A percentile compares a stretch with the other conserved stretches of the same genome.
These are phyloP conservation scores for Basidiobolus meristosporus DNA, from an alignment of 371 early-diverging fungal species.

Conservation along the genomic window DNA sequence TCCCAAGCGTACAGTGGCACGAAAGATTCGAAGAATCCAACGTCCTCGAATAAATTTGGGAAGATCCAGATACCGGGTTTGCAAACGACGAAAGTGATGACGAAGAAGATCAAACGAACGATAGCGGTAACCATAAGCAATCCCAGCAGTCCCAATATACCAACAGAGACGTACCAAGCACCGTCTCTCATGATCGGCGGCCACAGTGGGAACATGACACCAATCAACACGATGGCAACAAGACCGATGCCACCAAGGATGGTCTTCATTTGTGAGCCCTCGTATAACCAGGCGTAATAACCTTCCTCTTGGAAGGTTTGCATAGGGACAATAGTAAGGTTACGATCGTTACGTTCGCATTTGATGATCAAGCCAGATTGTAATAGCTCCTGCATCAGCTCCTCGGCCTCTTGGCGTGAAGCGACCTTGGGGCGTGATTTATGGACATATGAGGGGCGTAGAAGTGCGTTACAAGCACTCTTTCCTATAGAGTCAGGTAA, in stretches of 20 bases:
- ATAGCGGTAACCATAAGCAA: conserved; percentile 81
- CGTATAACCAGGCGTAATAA: conserved; percentile 92
- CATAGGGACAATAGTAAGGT: neutral
- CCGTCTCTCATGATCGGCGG: conserved; percentile 65
- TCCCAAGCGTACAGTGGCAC: conserved; percentile 92
- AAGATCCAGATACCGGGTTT: conserved; percentile 95
- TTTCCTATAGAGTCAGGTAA: neutral
- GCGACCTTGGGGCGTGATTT: neutral
- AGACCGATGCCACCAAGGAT: conserved; percentile 60
- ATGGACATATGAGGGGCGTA: neutral
- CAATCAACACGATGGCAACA: conserved; percentile 59
- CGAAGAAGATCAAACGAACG: conserved; percentile 76
- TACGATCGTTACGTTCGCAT: neutral
- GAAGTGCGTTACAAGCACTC: neutral
- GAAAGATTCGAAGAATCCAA: conserved; percentile 94
- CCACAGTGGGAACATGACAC: conserved; percentile 98
- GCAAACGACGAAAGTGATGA: conserved; percentile 49
- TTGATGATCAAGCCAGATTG: neutral
- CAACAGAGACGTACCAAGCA: conserved; percentile 84
- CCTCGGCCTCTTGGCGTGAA: neutral
- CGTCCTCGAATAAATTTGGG: conserved; percentile 97
- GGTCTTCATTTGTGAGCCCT: conserved; percentile 64
- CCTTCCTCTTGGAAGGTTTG: conserved; percentile 36
- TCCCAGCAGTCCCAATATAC: conserved; percentile 73
- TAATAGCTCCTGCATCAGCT: neutral